A percentile compares a stretch with the other conserved stretches of the same genome.
These are phyloP conservation scores for Metschnikowia vanudenii DNA, from an alignment of 805 yeast genomes.

Conservation along the genomic window DNA sequence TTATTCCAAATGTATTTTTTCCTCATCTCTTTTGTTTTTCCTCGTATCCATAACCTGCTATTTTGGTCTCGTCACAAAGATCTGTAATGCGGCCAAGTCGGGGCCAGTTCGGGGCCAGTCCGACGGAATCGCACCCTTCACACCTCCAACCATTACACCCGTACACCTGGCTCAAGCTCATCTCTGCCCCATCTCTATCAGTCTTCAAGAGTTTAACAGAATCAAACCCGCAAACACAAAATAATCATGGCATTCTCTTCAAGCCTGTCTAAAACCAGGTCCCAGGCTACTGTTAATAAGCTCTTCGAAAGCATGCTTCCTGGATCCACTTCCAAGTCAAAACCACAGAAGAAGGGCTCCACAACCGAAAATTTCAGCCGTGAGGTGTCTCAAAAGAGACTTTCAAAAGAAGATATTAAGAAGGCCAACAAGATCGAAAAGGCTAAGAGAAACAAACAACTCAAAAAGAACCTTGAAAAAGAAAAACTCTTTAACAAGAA, in stretches of 20 bases:
- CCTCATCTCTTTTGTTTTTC: no score
- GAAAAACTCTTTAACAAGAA: constrained; percentile 35
- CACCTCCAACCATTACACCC: not conserved
- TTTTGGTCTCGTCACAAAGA: no score
- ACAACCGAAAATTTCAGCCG: constrained; percentile 19
- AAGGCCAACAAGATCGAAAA: constrained; percentile 21
- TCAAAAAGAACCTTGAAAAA: constrained; percentile 28
- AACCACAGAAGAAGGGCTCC: constrained; percentile 9
- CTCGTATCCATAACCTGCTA: no score
- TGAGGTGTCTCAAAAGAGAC: constrained; percentile 17
- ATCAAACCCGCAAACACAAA: not conserved
- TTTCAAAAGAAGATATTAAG: constrained; percentile 20
- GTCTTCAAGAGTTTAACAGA: not conserved
- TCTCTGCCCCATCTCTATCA: constrained; percentile 3
- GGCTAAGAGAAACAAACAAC: constrained; percentile 24
- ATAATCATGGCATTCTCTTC: constrained; percentile 23
- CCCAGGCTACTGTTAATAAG: constrained; percentile 26
- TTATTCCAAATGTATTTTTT: no score
- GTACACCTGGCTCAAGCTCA: constrained; percentile 9
- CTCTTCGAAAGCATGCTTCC: constrained; percentile 27
- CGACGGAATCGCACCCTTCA: not conserved
- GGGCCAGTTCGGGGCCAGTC: no score
- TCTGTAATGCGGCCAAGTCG: no score
- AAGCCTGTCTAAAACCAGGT: constrained; percentile 21
- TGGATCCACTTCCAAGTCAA: constrained; percentile 11